phyloP scores from a whole-genome alignment of 225 moss, liverwort and hornwort genomes.

The Polytrichum formosum region DNA sequence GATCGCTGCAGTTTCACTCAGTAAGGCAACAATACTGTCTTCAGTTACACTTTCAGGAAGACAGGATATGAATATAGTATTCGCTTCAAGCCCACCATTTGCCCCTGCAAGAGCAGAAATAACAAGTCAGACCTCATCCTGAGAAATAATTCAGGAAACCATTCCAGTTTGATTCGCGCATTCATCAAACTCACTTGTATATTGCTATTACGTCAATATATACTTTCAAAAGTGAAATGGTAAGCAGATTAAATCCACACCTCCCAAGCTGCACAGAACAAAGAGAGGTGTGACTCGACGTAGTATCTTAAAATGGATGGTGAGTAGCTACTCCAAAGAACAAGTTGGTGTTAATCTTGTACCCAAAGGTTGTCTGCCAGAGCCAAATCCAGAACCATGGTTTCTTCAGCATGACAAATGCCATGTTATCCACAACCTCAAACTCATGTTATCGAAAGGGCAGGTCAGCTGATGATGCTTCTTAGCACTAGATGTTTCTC shows the following conservation, averaged over 20 bases:
- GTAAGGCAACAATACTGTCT: conserved; percentile 83
- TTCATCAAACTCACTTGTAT: not conserved
- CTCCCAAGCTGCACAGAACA: conserved; percentile 16
- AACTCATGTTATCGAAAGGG: conserved; percentile 27
- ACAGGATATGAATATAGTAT: conserved; percentile 84
- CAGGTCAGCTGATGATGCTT: conserved; percentile 35
- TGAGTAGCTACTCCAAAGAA: conserved; percentile 32
- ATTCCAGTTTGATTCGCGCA: conserved; percentile 3
- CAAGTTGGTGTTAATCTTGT: conserved; percentile 49
- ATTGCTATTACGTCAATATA: not conserved
- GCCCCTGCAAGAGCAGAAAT: conserved; percentile 43
- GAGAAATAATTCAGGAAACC: not conserved
- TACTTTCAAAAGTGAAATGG: conserved; percentile 9
- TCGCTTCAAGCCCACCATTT: conserved; percentile 66
- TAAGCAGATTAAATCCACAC: conserved; percentile 11
- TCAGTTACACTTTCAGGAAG: conserved; percentile 87
- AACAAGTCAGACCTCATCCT: not conserved
- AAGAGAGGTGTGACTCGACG: conserved; percentile 10
- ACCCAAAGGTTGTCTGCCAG: conserved; percentile 54
- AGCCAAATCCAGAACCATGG: conserved; percentile 47
- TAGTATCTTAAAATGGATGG: conserved; percentile 10
- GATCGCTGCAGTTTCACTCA: conserved; percentile 88
- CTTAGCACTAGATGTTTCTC: conserved; percentile 27
- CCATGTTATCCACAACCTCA: conserved; percentile 32
- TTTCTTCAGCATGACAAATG: conserved; percentile 36